Percentiles rank a stretch among this genome's conserved stretches.
phyloP scores from a whole-genome alignment of 225 moss, liverwort and hornwort species.

The Marchantia paleacea region DNA sequence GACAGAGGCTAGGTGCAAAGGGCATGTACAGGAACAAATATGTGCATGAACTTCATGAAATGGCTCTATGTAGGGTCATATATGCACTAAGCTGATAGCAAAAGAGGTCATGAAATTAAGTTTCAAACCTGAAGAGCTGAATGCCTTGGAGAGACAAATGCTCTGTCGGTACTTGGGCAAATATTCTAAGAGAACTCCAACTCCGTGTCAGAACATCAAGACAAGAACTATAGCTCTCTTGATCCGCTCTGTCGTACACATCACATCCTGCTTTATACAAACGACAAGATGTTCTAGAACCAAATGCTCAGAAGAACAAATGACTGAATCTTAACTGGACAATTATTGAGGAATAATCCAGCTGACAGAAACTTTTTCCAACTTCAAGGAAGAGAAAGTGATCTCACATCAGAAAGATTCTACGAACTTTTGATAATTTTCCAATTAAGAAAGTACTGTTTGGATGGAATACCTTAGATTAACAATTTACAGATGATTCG shows the following conservation, averaged over 20 bases:
- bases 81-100: neutral
- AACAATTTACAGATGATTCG: conserved; percentile 11
- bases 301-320: neutral
- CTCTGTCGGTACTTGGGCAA: neutral
- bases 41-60: neutral
- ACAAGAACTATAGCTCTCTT: neutral
- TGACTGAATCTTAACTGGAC: neutral
- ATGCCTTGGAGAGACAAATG: neutral
- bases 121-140: neutral
- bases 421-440: neutral
- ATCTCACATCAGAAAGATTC: neutral
- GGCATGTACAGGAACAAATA: neutral
- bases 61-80: neutral
- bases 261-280: neutral
- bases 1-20: neutral
- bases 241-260: neutral
- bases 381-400: neutral
- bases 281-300: neutral
- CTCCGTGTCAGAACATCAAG: neutral
- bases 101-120: neutral
- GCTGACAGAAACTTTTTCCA: neutral
- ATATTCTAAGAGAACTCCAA: neutral
- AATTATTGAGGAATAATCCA: neutral
- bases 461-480: neutral
- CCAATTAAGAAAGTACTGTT: neutral